Evolutionary conservation across 1,139 yeast genomes (phyloP).

Genomic region (Geotrichum reessii): DNA sequence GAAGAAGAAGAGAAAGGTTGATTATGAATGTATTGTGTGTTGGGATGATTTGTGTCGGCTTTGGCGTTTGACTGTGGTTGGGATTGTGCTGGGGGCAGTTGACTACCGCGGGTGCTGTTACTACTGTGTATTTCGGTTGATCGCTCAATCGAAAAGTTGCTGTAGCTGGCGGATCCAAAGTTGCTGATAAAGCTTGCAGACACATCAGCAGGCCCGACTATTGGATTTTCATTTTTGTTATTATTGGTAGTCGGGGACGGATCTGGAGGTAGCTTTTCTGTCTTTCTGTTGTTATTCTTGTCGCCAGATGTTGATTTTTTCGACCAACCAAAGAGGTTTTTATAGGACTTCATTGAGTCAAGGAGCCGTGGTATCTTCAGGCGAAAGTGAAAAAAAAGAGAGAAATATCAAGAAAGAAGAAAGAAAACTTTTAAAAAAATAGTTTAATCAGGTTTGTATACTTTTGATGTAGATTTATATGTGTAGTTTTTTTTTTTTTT

Average conservation of each 20-base stretch:
- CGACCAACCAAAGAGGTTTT: slow-evolving; percentile 1
- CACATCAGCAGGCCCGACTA: not conserved
- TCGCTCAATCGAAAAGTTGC: not conserved
- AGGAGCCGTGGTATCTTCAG: not conserved
- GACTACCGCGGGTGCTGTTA: not conserved
- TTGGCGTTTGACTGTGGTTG: not conserved
- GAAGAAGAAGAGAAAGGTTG: not conserved
- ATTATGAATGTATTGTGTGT: not conserved
- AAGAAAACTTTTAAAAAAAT: not conserved
- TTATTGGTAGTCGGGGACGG: not conserved
- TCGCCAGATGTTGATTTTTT: not conserved
- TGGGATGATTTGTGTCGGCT: not conserved
- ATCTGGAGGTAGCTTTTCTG: not conserved
- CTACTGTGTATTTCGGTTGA: not conserved
- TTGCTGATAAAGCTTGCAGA: not conserved
- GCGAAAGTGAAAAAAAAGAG: not conserved
- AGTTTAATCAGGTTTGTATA: not conserved
- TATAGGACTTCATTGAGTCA: slow-evolving; percentile 1
- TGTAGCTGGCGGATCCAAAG: not conserved
- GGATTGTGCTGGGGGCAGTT: not conserved
- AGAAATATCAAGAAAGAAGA: not conserved
- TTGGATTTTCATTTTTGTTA: not conserved
- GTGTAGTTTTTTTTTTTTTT: not conserved
- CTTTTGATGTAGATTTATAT: too few species aligned
- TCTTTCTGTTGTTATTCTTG: not conserved